A percentile compares a stretch with the other conserved stretches of the same genome.
Evolutionary conservation across 805 yeast species (phyloP).

Genomic region (Suhomyces kilbournensis): DNA sequence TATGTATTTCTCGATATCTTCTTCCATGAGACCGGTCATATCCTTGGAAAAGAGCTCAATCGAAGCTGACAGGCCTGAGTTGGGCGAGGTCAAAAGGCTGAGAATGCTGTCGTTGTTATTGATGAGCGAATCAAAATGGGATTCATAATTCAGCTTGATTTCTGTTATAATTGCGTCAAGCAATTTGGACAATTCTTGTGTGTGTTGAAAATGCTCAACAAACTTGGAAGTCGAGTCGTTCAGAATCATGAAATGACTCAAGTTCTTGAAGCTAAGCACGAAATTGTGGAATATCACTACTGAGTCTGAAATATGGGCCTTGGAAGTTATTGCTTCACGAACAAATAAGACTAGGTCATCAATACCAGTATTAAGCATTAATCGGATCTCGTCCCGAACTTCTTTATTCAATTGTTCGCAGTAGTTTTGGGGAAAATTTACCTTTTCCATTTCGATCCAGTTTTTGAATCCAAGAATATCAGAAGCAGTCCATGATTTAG

Average conservation of each 20-base stretch:
- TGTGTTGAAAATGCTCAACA: conserved; percentile 8
- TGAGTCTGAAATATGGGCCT: conserved; percentile 3
- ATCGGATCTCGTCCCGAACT: neutral
- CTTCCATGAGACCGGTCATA: conserved; percentile 24
- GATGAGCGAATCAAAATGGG: conserved; percentile 7
- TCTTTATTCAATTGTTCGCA: neutral
- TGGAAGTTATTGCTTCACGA: neutral
- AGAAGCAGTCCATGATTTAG: conserved; percentile 25
- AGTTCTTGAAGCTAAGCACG: conserved; percentile 20
- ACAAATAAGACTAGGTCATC: neutral
- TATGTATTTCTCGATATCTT: conserved; percentile 28
- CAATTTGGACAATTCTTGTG: conserved; percentile 5
- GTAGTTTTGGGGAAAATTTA: conserved; percentile 9
- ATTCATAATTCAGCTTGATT: conserved; percentile 6
- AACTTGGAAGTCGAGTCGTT: conserved; percentile 15
- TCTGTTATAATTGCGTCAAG: conserved; percentile 1
- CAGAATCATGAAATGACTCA: conserved; percentile 16
- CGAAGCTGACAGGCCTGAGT: neutral
- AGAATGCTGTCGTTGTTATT: neutral
- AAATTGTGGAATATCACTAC: conserved; percentile 25
- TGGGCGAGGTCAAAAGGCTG: neutral
- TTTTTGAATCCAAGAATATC: conserved; percentile 29
- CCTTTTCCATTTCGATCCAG: conserved; percentile 26
- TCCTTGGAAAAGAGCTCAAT: conserved; percentile 17
- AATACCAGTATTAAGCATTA: neutral